Evolutionary conservation across 495 filamentous ascomycete genomes (phyloP), one percentile per base, ranked within the genome.

Genomic region (Tuber calosporum): DNA sequence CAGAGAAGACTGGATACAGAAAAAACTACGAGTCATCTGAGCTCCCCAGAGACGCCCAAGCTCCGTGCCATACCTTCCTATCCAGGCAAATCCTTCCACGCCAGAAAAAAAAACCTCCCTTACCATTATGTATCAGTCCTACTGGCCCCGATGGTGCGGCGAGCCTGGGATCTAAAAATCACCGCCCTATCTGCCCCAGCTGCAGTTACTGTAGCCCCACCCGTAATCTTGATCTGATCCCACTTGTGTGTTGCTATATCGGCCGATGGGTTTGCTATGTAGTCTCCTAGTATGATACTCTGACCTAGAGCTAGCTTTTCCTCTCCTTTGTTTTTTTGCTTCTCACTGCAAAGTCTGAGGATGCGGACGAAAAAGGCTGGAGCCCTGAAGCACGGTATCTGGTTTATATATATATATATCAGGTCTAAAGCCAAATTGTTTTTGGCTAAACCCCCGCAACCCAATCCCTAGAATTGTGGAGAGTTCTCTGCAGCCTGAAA

Each of bases 71-170:
- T 72, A 72, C 58, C 92, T 91, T 74, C 92, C 92, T 34, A 94
- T 86, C 69, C 90, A 93, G 38, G 92, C 92, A 81, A 94, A 93
- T 80, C 87, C 84, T 7, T 90, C 90, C 74, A 93, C 88, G 67
- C 88, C 85, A 80, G 92, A 91, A 48, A 92, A 40, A 40, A 40
- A 40, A 39, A 3, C n/a, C n/a, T n/a, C n/a, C 91, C 48, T 86
- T 87, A 73, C 87, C 85, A 80, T 92, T 93, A 82, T 88, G 89
- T 8, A 91, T 76, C 73, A 92, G 82, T 22, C 90, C 90, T 77
- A 83, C 79, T 11, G 90, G 89, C 1, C 91, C 90, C 69, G 87
- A 87, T 39, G 84, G 84, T 70, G 89, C 89, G 81, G 88, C 87
- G 86, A 45, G 84, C 85, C 82, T 90, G 84, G 74, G 90, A 89